Conservation (phyloP, 371 early-diverging fungal genomes). For the Haplosporangium sp. region DNA sequence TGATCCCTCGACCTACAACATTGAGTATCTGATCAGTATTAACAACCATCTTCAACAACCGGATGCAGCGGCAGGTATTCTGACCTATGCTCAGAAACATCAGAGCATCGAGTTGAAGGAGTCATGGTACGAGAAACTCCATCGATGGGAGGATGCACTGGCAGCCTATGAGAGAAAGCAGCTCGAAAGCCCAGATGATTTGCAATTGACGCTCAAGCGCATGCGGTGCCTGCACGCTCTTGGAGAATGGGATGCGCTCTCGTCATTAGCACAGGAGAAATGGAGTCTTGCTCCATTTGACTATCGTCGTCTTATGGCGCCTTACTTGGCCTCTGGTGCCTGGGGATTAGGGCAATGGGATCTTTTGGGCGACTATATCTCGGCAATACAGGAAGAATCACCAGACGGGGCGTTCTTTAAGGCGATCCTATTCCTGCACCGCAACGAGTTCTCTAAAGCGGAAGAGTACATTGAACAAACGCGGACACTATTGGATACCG, state of each 20-base stretch:
- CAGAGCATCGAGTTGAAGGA: slow-evolving; percentile 88
- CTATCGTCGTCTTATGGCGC: slow-evolving; percentile 78
- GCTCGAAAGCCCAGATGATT: slow-evolving; percentile 76
- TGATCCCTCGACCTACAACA: slow-evolving; percentile 84
- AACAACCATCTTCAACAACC: slow-evolving; percentile 96
- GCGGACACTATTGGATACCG: slow-evolving; percentile 88
- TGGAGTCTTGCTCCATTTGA: slow-evolving; percentile 75
- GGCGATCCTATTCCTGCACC: slow-evolving; percentile 88
- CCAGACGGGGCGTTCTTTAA: slow-evolving; percentile 81
- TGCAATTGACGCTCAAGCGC: slow-evolving; percentile 82
- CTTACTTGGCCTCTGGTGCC: slow-evolving; percentile 92
- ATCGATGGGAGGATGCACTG: slow-evolving; percentile 96
- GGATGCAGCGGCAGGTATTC: slow-evolving; percentile 96
- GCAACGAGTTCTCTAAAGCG: slow-evolving; percentile 81
- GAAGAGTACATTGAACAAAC: slow-evolving; percentile 82
- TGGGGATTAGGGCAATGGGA: slow-evolving; percentile 96
- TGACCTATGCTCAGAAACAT: slow-evolving; percentile 90
- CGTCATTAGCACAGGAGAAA: slow-evolving; percentile 81
- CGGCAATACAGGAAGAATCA: slow-evolving; percentile 79
- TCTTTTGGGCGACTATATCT: slow-evolving; percentile 89
- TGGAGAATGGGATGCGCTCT: slow-evolving; percentile 93
- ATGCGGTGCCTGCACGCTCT: slow-evolving; percentile 95
- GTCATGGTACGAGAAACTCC: slow-evolving; percentile 95
- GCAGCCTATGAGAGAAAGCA: slow-evolving; percentile 88
- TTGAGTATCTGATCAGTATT: slow-evolving; percentile 93